Percentiles rank a stretch among this genome's conserved stretches.
These are phyloP conservation scores for Calonectria multiphialidica DNA, from an alignment of 2,329 filamentous ascomycete genomes.

Conservation along the genomic window DNA sequence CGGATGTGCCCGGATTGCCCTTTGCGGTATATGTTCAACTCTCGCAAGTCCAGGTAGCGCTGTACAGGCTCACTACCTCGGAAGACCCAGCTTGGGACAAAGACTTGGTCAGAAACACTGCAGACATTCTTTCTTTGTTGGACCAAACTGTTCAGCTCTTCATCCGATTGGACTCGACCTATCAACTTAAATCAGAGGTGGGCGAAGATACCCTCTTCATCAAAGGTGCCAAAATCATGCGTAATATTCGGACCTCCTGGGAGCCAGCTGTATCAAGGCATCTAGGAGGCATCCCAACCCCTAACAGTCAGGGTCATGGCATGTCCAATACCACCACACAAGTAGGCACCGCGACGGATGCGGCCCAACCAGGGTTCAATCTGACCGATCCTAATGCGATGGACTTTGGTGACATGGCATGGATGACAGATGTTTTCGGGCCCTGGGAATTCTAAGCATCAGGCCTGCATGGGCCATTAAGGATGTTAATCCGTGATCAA, in stretches of 20 bases:
- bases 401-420: constrained; percentile 51
- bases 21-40: constrained; percentile 50
- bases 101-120: constrained; percentile 49
- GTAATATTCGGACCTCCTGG: constrained; percentile 50
- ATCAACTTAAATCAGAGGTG: constrained; percentile 43
- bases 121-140: constrained; percentile 50
- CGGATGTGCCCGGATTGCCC: constrained; percentile 47
- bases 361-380: constrained; percentile 30
- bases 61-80: constrained; percentile 54
- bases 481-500: not conserved
- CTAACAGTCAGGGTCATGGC: constrained; percentile 39
- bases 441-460: constrained; percentile 49
- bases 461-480: not conserved
- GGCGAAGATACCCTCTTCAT: constrained; percentile 47
- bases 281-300: constrained; percentile 45
- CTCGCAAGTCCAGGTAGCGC: constrained; percentile 50
- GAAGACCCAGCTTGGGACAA: constrained; percentile 58
- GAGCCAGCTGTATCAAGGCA: constrained; percentile 49
- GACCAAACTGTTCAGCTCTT: constrained; percentile 51
- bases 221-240: constrained; percentile 52
- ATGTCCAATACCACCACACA: constrained; percentile 19
- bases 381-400: constrained; percentile 39
- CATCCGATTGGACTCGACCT: constrained; percentile 39
- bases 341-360: constrained; percentile 21
- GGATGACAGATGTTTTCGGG: constrained; percentile 54